Percentiles rank a stretch among this genome's conserved stretches.
phyloP scores from a whole-genome alignment of 257 asterid genomes.

The Sherardia arvensis region DNA sequence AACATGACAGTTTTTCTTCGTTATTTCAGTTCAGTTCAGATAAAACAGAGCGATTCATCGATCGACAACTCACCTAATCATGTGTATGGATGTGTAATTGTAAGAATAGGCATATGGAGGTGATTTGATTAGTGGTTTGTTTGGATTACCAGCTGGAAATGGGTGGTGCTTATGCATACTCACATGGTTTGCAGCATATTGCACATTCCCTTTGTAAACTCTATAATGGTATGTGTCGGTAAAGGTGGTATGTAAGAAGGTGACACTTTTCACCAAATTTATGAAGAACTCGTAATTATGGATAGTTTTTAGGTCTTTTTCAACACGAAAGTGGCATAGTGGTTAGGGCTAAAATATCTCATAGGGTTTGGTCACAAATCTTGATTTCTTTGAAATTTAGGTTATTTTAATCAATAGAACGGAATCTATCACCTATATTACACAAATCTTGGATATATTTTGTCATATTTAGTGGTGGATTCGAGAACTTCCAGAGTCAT shows the following conservation, averaged over 20 bases:
- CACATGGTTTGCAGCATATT: slow-evolving; percentile 8
- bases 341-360: not conserved
- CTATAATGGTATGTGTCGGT: not conserved
- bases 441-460: too few relatives aligned
- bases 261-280: not conserved
- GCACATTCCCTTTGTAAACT: not conserved
- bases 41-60: too few relatives aligned
- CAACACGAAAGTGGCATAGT: not conserved
- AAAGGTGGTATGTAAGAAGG: not conserved
- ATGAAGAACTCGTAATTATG: not conserved
- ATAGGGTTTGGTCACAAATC: too few relatives aligned
- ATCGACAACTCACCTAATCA: not conserved
- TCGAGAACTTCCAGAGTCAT: too few relatives aligned
- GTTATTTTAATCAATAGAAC: too few relatives aligned
- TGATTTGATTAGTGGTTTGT: not conserved
- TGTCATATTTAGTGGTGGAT: too few relatives aligned
- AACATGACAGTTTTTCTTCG: too few relatives aligned
- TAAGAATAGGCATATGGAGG: not conserved
- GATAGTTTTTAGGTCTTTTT: not conserved
- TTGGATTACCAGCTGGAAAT: slow-evolving; percentile 3
- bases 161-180: not conserved
- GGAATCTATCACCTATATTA: too few relatives aligned
- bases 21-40: not conserved
- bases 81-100: not conserved
- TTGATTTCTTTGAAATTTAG: too few relatives aligned